These are phyloP conservation scores for Endotrypanum monterogeii DNA, from an alignment of 208 protist genomes.

Conservation along the genomic window DNA sequence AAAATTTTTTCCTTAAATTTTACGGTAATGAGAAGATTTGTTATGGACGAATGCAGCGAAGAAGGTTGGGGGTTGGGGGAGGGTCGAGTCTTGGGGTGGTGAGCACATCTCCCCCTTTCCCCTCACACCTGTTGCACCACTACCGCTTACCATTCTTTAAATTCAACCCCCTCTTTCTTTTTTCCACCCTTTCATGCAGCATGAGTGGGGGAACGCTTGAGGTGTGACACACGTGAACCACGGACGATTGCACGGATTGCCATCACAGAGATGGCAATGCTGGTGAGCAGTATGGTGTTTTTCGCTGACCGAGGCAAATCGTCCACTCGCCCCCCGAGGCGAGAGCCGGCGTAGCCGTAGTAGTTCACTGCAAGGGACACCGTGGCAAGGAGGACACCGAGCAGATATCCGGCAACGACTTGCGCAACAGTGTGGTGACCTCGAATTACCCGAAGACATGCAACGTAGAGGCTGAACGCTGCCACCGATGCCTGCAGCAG, in stretches of 20 bases:
- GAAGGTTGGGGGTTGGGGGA: not conserved
- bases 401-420: constrained; percentile 41
- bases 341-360: constrained; percentile 26
- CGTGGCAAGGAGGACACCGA: constrained; percentile 27
- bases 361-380: constrained; percentile 38
- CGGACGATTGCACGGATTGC: constrained; percentile 23
- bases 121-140: not conserved
- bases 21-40: too few species aligned
- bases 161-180: not conserved
- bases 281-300: constrained; percentile 9
- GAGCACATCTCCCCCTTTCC: not conserved
- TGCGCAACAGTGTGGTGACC: constrained; percentile 60
- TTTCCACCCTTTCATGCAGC: not conserved
- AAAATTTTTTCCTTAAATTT: too few species aligned
- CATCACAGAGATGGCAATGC: constrained; percentile 14
- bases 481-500: constrained; percentile 30
- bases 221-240: constrained; percentile 1
- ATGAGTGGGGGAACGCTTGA: not conserved
- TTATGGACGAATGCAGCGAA: too few species aligned
- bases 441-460: constrained; percentile 35
- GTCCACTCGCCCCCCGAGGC: constrained; percentile 43
- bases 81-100: not conserved
- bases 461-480: constrained; percentile 42
- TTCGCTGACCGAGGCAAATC: constrained; percentile 33
- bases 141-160: not conserved